These are phyloP conservation scores for Endogone sp. DNA, from an alignment of 192 early-diverging fungal species.

Conservation along the genomic window DNA sequence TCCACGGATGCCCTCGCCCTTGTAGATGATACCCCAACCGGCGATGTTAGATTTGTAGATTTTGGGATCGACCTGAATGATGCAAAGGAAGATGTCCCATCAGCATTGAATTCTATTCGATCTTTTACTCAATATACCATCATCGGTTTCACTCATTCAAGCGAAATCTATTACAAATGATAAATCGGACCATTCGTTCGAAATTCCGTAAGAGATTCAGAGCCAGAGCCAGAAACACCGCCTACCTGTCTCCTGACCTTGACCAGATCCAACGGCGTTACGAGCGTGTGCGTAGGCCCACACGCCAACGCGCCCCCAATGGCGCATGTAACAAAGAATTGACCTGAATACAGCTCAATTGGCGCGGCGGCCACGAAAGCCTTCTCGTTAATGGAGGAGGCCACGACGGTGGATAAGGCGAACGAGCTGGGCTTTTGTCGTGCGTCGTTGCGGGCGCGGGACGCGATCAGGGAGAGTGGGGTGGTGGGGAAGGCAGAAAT, in stretches of 20 bases:
- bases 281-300: slow-evolving; percentile 31
- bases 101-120: no score
- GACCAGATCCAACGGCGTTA: slow-evolving; percentile 42
- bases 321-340: slow-evolving; percentile 34
- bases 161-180: no score
- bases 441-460: no score
- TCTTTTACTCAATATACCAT: no score
- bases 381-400: slow-evolving; percentile 18
- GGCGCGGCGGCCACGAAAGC: slow-evolving; percentile 18
- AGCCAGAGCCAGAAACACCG: neutral
- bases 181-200: no score
- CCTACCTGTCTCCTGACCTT: slow-evolving; percentile 38
- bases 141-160: neutral
- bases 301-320: slow-evolving; percentile 37
- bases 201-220: no score
- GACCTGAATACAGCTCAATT: slow-evolving; percentile 25
- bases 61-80: slow-evolving; percentile 22
- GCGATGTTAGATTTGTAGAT: slow-evolving; percentile 33
- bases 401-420: slow-evolving; percentile 4
- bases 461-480: no score
- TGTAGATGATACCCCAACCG: slow-evolving; percentile 32
- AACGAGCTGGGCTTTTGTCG: neutral
- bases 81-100: no score
- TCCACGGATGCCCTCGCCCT: slow-evolving; percentile 61
- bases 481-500: neutral